phyloP scores from a whole-genome alignment of 768 basidiomycete species.

The Amyloporia xantha region DNA sequence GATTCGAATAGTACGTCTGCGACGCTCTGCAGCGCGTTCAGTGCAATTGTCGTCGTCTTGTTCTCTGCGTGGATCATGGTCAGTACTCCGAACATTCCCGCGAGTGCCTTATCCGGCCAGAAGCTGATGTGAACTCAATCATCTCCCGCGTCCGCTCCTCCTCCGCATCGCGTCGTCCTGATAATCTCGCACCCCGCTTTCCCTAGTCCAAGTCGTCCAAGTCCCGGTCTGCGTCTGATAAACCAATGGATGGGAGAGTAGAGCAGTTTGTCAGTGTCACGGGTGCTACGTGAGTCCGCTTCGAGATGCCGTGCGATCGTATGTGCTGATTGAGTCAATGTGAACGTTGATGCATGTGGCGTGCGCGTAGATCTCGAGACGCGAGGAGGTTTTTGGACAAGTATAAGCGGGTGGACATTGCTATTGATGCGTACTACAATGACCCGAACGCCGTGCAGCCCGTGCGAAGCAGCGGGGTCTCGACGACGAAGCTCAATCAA shows the following conservation, averaged over 20 bases:
- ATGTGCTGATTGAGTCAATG: background rate
- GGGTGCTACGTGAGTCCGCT: conserved; percentile 56
- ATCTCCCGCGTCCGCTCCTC: background rate
- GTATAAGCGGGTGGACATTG: conserved; percentile 63
- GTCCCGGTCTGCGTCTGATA: conserved; percentile 9
- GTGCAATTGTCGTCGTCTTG: background rate
- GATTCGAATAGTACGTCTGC: background rate
- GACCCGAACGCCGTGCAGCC: conserved; percentile 31
- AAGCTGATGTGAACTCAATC: background rate
- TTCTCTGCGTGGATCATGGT: background rate
- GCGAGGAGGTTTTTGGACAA: conserved; percentile 66
- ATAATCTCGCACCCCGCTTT: conserved; percentile 3
- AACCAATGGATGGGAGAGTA: conserved; percentile 37
- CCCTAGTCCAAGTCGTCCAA: conserved; percentile 6
- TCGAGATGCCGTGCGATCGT: background rate
- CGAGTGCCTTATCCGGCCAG: background rate
- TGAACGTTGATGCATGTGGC: background rate
- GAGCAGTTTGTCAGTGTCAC: conserved; percentile 60
- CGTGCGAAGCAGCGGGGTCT: conserved; percentile 7
- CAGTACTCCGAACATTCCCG: background rate
- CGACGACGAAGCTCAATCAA: conserved; percentile 29
- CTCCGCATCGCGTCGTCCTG: background rate
- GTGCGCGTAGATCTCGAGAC: conserved; percentile 34
- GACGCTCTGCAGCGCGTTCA: background rate
- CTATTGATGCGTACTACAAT: conserved; percentile 67